Percentiles rank a stretch among this genome's conserved stretches.
Conservation (phyloP, 306 rosid genomes). For the Astragalus glycyphyllos region DNA sequence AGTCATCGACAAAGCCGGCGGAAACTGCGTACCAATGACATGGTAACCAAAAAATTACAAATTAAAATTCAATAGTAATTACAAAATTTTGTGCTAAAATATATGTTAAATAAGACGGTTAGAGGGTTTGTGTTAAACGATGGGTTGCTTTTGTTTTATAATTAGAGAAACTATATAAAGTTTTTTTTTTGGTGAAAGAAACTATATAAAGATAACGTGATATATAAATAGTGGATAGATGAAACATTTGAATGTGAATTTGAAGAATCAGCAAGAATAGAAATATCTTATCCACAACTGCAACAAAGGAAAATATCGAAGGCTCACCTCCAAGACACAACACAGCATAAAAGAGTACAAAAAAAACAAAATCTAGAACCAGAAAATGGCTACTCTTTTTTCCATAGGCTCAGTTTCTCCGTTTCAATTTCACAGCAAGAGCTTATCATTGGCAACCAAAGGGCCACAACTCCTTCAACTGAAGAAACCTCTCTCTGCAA, state of each 20-base stretch:
- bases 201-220: too few relatives aligned
- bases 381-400: conserved; percentile 50
- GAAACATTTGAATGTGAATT: conserved; percentile 1
- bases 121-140: too few relatives aligned
- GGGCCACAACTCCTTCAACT: conserved; percentile 25
- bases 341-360: background rate
- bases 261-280: background rate
- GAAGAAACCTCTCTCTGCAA: conserved; percentile 41
- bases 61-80: too few relatives aligned
- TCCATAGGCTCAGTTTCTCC: conserved; percentile 46
- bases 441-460: conserved; percentile 25
- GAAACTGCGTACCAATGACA: too few relatives aligned
- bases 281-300: conserved; percentile 48
- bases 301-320: conserved; percentile 22
- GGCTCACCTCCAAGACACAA: conserved; percentile 11
- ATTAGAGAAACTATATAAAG: too few relatives aligned
- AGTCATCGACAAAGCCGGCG: too few relatives aligned
- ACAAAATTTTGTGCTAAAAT: too few relatives aligned
- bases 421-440: conserved; percentile 41
- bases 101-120: too few relatives aligned
- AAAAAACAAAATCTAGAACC: conserved; percentile 13
- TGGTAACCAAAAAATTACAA: too few relatives aligned
- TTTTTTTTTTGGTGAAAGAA: too few relatives aligned
- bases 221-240: background rate
- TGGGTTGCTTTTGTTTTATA: too few relatives aligned